Evolutionary conservation across 2,329 filamentous ascomycete genomes (phyloP).

Genomic region (Cadophora malorum): DNA sequence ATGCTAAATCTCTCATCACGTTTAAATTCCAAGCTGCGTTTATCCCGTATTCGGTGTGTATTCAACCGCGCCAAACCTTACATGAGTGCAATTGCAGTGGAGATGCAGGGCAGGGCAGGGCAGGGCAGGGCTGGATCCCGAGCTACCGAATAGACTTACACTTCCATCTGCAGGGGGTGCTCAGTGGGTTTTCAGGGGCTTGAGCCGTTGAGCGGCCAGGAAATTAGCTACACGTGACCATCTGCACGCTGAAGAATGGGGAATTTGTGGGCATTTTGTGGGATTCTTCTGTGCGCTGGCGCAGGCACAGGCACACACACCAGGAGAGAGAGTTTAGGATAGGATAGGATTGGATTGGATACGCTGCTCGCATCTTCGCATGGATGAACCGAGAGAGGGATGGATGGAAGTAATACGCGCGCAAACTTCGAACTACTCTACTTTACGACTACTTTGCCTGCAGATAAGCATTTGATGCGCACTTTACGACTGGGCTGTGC

Average conservation of each 20-base stretch:
- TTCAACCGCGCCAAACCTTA: not conserved
- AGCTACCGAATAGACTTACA: too few relatives aligned
- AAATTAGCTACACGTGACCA: not conserved
- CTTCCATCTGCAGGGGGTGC: not conserved
- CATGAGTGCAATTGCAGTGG: not conserved
- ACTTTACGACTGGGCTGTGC: not conserved
- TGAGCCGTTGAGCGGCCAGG: not conserved
- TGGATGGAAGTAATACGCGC: too few relatives aligned
- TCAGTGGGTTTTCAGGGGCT: not conserved
- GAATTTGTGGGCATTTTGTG: not conserved
- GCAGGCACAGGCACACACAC: not conserved
- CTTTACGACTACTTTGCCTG: not conserved
- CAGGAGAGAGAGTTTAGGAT: too few relatives aligned
- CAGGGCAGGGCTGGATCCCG: too few relatives aligned
- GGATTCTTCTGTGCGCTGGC: not conserved
- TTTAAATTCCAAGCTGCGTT: not conserved
- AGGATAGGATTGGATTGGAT: too few relatives aligned
- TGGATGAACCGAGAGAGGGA: too few relatives aligned
- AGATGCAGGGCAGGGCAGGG: too few relatives aligned
- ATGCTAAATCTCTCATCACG: not conserved
- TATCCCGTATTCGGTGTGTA: not conserved
- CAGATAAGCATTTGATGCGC: conserved; percentile 1
- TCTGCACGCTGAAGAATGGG: not conserved
- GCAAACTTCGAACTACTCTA: not conserved
- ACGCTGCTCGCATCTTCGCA: too few relatives aligned